Percentiles rank a stretch among this genome's conserved stretches.
These are phyloP conservation scores for Oenanthe sinensis DNA, from an alignment of 129 eudicot species.

Conservation along the genomic window DNA sequence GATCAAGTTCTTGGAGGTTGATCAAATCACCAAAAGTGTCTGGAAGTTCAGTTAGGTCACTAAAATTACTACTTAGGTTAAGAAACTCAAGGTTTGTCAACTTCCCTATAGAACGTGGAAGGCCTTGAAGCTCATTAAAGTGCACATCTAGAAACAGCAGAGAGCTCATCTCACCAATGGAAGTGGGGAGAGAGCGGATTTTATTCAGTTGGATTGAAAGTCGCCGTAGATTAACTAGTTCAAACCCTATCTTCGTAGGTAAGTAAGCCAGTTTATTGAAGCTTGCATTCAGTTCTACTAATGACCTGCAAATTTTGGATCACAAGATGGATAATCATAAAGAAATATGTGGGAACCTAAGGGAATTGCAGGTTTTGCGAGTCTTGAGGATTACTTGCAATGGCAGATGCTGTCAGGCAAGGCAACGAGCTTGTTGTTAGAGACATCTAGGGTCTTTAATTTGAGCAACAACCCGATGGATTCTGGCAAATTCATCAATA, in stretches of 20 bases:
- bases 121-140: conserved; percentile 87
- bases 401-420: conserved; percentile 84
- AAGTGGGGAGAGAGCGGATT: conserved; percentile 79
- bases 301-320: conserved; percentile 36
- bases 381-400: conserved; percentile 60
- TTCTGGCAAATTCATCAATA: conserved; percentile 65
- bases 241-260: conserved; percentile 80
- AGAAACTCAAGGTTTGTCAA: conserved; percentile 65
- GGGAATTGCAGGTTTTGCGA: background rate
- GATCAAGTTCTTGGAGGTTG: conserved; percentile 72
- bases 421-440: conserved; percentile 72
- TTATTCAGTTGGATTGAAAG: conserved; percentile 64
- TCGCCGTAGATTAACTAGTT: conserved; percentile 51
- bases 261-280: conserved; percentile 76
- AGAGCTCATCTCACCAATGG: conserved; percentile 79
- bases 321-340: background rate
- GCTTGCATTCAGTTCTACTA: conserved; percentile 76
- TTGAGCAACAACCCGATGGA: conserved; percentile 71
- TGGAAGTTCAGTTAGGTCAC: conserved; percentile 72
- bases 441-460: conserved; percentile 66
- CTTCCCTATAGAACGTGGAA: conserved; percentile 62
- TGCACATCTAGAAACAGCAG: conserved; percentile 58
- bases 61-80: conserved; percentile 75
- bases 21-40: conserved; percentile 63
- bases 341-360: background rate